Conservation (phyloP, 768 basidiomycete genomes). For the Postia placenta region DNA sequence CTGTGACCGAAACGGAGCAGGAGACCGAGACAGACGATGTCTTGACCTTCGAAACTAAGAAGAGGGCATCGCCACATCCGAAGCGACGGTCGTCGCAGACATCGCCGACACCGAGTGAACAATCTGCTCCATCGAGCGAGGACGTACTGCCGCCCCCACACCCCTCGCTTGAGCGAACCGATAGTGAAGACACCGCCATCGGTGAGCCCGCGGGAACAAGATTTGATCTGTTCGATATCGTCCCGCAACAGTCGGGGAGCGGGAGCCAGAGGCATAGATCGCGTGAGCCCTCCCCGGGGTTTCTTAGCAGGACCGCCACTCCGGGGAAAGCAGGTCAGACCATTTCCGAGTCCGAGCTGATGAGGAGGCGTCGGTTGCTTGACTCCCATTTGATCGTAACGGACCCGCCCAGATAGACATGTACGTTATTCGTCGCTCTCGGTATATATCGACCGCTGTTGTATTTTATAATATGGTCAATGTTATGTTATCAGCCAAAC, state of each 20-base stretch:
- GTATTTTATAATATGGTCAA: too few species aligned
- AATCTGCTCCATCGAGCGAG: too few species aligned
- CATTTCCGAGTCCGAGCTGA: constrained; percentile 73
- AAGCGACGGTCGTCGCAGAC: too few species aligned
- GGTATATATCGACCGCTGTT: background rate
- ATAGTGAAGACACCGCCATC: background rate
- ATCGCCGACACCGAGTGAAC: constrained; percentile 6
- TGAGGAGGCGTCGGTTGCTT: constrained; percentile 71
- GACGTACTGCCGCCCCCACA: too few species aligned
- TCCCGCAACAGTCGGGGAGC: background rate
- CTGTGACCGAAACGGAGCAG: constrained; percentile 33
- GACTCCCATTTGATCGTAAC: constrained; percentile 45
- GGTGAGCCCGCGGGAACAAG: background rate
- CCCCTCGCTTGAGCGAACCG: background rate
- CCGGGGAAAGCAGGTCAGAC: constrained; percentile 48
- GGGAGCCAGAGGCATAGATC: constrained; percentile 5
- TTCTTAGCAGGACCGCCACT: constrained; percentile 5
- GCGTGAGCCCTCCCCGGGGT: constrained; percentile 4
- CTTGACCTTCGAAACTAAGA: constrained; percentile 68
- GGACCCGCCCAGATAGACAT: constrained; percentile 9
- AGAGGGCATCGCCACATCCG: constrained; percentile 23
- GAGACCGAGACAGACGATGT: constrained; percentile 58
- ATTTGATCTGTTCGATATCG: constrained; percentile 7
- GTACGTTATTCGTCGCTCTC: background rate
- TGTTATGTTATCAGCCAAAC: too few species aligned